Conservation (phyloP, 1,139 yeast species). For the Candida glucosophila region DNA sequence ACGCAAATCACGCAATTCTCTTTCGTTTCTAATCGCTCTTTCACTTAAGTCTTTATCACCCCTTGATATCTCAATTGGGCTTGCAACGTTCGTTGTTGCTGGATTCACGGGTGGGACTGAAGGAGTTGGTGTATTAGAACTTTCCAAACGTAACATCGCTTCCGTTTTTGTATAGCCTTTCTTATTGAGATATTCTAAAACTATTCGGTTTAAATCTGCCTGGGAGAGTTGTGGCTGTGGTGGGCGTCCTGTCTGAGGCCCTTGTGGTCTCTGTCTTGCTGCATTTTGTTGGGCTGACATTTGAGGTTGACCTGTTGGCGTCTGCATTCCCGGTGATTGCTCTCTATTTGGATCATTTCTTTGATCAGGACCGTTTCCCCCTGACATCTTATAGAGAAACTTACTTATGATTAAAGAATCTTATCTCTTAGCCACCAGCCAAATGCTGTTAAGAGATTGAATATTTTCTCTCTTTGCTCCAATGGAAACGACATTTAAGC, state of each 20-base stretch:
- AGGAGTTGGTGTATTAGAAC: slow-evolving; percentile 60
- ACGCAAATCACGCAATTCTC: slow-evolving; percentile 34
- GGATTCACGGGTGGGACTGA: slow-evolving; percentile 43
- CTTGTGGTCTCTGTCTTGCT: slow-evolving; percentile 7
- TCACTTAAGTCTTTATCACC: slow-evolving; percentile 22
- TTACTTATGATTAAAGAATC: too few species aligned
- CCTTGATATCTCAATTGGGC: slow-evolving; percentile 25
- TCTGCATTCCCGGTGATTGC: too few species aligned
- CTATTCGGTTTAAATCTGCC: slow-evolving; percentile 82
- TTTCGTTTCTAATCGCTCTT: slow-evolving; percentile 19
- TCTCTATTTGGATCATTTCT: too few species aligned
- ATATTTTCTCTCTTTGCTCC: too few species aligned
- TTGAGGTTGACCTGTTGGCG: too few species aligned
- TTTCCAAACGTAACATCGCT: slow-evolving; percentile 85
- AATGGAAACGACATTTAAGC: too few species aligned
- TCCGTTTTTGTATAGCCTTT: slow-evolving; percentile 94
- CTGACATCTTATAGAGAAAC: too few species aligned
- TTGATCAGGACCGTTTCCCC: too few species aligned
- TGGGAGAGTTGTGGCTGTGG: slow-evolving; percentile 41
- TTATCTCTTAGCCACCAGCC: too few species aligned
- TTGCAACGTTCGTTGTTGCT: slow-evolving; percentile 31
- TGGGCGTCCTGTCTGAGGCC: slow-evolving; percentile 6
- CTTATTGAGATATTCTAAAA: slow-evolving; percentile 82
- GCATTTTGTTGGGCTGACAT: slow-evolving; percentile 3
- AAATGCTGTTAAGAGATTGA: too few species aligned